Conservation (phyloP, 768 basidiomycete genomes). For the Tulasnella sp. region DNA sequence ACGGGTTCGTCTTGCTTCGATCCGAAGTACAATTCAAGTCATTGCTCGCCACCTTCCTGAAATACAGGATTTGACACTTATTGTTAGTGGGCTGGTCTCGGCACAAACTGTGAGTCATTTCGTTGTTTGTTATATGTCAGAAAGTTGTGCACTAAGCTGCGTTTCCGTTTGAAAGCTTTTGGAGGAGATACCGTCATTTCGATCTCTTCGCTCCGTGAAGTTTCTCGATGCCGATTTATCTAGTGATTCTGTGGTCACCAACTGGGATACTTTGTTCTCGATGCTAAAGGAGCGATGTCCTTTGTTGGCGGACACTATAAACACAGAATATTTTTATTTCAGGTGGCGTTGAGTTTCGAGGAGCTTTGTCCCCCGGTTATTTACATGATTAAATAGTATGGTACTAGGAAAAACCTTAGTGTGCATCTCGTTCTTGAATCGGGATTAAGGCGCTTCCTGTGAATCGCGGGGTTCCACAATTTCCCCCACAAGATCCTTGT, state of each 20-base stretch:
- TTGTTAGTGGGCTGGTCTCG: background rate
- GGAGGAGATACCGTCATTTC: background rate
- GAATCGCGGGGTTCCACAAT: too few relatives aligned
- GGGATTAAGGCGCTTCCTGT: too few relatives aligned
- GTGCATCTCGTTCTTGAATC: too few relatives aligned
- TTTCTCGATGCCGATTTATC: background rate
- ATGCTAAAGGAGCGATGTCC: background rate
- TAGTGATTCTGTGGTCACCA: background rate
- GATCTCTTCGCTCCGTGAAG: background rate
- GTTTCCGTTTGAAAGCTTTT: background rate
- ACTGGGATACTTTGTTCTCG: background rate
- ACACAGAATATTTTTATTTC: too few relatives aligned
- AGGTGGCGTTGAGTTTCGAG: too few relatives aligned
- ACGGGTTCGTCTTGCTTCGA: too few relatives aligned
- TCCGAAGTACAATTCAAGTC: background rate
- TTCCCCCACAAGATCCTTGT: too few relatives aligned
- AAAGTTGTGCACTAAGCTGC: background rate
- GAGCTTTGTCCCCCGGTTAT: too few relatives aligned
- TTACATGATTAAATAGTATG: too few relatives aligned
- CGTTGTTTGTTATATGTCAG: background rate
- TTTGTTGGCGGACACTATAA: background rate
- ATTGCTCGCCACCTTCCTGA: background rate
- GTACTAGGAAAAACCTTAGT: too few relatives aligned
- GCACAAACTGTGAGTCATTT: background rate
- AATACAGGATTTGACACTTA: background rate